Evolutionary conservation across 352 stramenopile genomes (phyloP), one percentile per base, ranked within the genome.

Genomic region (Phytophthora multivora): DNA sequence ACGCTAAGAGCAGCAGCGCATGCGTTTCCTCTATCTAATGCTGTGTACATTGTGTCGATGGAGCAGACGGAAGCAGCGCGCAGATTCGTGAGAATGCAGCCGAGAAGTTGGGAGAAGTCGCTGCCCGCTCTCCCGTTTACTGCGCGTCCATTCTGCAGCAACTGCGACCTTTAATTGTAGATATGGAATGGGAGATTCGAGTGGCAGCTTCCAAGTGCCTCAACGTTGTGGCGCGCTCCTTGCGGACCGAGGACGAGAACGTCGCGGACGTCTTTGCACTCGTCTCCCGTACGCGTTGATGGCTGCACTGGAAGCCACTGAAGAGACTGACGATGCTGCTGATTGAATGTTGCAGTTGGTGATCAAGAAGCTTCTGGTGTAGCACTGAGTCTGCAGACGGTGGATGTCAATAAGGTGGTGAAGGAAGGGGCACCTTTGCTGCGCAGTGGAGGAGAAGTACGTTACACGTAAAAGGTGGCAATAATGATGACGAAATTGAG

Each of bases 361-460:
- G 69, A 66, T 38, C 68, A 66, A 12, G 72, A 86, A 21, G 62
- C 65, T 38, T 77, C 55, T 9, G 73, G 57, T 30, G 63, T 45
- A 5, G 73, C 66, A 35, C 68, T 90, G 7, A 88, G 79, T 46
- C 72, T 86, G 30, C 63, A 79, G 35, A 85, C 69, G 0, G 83
- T 95, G 19, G 60, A 90, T 43, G 68, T 95, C 12, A 40, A 60
- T 0, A 61, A 66, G 1, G 81, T 95, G 47, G 72, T 95, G 40
- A 52, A 50, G 1, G 68, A 91, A 15, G 87, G 83, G 4, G 80
- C 83, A 11, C 83, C 87, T 21, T 40, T 95, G 31, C 42, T 95
- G 25, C 77, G 84, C 8, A 93, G 80, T 47, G 87, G 87, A 19
- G 87, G 87, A 23, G 81, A 95, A 63, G 81, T 88, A n/a, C 15